Evolutionary conservation across 768 basidiomycete species (phyloP), one percentile per base, ranked within the genome.

Genomic region (Ephemerocybe angulata): DNA sequence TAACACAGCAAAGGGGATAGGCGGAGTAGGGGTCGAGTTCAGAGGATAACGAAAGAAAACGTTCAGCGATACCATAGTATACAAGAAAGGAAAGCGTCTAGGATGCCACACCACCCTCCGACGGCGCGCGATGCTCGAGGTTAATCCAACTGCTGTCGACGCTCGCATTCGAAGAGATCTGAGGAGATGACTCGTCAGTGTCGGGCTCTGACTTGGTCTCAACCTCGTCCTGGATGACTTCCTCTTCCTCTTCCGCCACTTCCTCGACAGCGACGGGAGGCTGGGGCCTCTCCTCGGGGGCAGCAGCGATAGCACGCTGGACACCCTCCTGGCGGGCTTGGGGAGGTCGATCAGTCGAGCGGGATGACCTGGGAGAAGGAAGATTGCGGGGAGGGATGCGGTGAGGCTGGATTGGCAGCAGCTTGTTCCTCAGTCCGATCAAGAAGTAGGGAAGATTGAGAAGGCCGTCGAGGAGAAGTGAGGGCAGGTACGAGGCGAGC

Each of bases 121-220:
- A 28, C 21, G 42, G 42, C 22, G 42, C 24, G 24, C 48, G 48
- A 33, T 46, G 43, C 52, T 76, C 70, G 63, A 90, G 70, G 65
- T 82, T 88, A 50, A 92, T 72, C 89, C 89, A 92, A 58, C 87
- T 89, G 43, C 67, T 71, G 47, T 81, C 81, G 25, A 81, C 81
- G 12, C 74, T 70, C 59, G 82, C 82, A 2, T 77, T 79, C 15
- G 70, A 67, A n/a, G n/a, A n/a, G 62, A 80, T 84, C 61, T 13
- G 38, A 17, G 38, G 15, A 13, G 33, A 35, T 17, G 85, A 85
- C 67, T 89, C 88, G 11, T 81, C 75, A 54, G n/a, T 41, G 17
- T 90, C 88, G 5, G 80, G 79, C 51, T 90, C 87, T 1, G 86
- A 87, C 41, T 72, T 76, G 19, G 74, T 71, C 52, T 84, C 87